Base-by-base conservation (phyloP, 2,329 filamentous ascomycete genomes). In the Pseudogymnoascus sp. region DNA sequence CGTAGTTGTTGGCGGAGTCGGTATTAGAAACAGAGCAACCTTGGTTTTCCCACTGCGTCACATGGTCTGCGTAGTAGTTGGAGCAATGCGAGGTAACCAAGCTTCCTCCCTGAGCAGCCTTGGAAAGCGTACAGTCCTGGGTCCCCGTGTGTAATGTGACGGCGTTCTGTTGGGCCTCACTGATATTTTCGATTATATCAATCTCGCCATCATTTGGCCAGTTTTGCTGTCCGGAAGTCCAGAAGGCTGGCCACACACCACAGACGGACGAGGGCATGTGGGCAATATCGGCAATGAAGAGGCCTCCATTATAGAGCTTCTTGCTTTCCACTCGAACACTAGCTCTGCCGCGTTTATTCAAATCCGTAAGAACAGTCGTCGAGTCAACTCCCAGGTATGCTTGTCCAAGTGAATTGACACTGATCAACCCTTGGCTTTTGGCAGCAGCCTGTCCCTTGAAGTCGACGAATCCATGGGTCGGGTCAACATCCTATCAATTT, bases 381-480 rank as follows among this genome's bases (percentile, higher is more conserved):
- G 74, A 71, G 66, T 81, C 78, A 11, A 79, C 78, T 22, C 78
- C 78, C 66, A 81, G 73, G 62, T 78, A 80, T 19, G 77, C 70
- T 38, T 62, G 61, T 3, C 90, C 87, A 43, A 40, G 59, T 40
- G 89, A 89, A 1, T 76, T 76, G 33, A 76, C 70, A 0, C 81
- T 80, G 65, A 81, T 81, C 46, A 74, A 66, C 24, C 84, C 87
- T 62, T 73, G 79, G 71, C 81, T 75, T 74, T 91, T 88, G 60
- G 88, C 85, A 2, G 81, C 82, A 16, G 72, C 65, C 62, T 81
- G 78, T 69, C 83, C 78, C 61, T 86, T 81, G 70, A 91, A 93
- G 64, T 84, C 76, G 69, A 93, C 90, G 69, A 85, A 90, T 37
- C 89, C 90, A 67, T 86, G 70, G 4, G 89, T 93, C 0, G 89